Evolutionary conservation across 495 filamentous ascomycete species (phyloP).

Genomic region (Aspergillus kassunensis): DNA sequence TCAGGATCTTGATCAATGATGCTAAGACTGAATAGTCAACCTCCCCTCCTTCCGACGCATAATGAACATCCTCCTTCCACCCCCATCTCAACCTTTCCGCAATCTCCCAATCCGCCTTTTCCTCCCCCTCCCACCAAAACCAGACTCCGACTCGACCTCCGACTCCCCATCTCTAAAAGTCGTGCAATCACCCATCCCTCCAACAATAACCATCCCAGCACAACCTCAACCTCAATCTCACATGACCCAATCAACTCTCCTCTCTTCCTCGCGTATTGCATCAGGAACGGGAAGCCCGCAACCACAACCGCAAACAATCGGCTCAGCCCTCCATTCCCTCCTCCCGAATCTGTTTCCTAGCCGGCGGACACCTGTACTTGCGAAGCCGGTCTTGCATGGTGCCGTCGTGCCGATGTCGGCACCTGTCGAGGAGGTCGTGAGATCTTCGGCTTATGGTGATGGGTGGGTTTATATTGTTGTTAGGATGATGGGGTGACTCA

Average conservation of each 20-base stretch:
- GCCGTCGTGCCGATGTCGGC: slow-evolving; percentile 77
- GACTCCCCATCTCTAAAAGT: slow-evolving; percentile 55
- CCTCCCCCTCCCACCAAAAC: slow-evolving; percentile 60
- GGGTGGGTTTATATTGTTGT: slow-evolving; percentile 88
- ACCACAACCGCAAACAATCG: slow-evolving; percentile 70
- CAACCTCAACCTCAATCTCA: slow-evolving; percentile 22
- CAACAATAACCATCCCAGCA: slow-evolving; percentile 29
- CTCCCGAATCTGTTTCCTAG: slow-evolving; percentile 86
- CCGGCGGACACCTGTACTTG: slow-evolving; percentile 78
- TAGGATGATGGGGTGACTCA: slow-evolving; percentile 52
- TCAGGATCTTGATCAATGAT: background rate
- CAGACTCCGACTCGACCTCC: slow-evolving; percentile 28
- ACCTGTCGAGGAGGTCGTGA: slow-evolving; percentile 79
- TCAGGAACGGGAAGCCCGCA: background rate
- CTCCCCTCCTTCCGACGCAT: slow-evolving; percentile 67
- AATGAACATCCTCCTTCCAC: slow-evolving; percentile 73
- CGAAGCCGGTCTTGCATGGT: slow-evolving; percentile 87
- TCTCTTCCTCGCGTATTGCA: slow-evolving; percentile 24
- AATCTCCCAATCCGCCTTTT: slow-evolving; percentile 86
- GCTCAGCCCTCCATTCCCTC: slow-evolving; percentile 69
- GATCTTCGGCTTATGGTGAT: slow-evolving; percentile 80
- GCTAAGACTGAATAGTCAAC: slow-evolving; percentile 54
- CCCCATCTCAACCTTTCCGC: slow-evolving; percentile 63
- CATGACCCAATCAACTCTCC: slow-evolving; percentile 19
- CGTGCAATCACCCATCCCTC: slow-evolving; percentile 63